Evolutionary conservation across 352 stramenopile species (phyloP), one percentile per base, ranked within the genome.

Genomic region (Phytophthora foliorum): DNA sequence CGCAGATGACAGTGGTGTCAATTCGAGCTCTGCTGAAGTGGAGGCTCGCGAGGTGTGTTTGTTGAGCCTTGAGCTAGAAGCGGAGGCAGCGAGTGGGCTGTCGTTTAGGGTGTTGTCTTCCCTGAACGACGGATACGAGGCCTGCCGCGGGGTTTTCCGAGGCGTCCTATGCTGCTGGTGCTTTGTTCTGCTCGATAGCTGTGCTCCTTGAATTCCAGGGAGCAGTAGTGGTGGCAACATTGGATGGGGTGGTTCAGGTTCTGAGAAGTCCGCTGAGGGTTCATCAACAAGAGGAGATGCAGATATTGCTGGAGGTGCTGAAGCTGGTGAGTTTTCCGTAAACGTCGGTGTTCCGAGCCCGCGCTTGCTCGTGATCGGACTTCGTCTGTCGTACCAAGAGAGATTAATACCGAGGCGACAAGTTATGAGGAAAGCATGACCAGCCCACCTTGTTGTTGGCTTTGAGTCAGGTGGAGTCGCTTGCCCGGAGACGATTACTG

Each of bases 1-100:
- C 27, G 67, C 67, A 4, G 75, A 82, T 14, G 75, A 82, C 25
- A 67, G 36, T 11, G 63, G 67, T 16, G 71, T 67, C n/a, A 73
- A 11, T 14, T 71, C 48, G 1, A 71, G 32, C 19, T 64, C 69
- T 6, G 57, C 50, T 39, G 27, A 13, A 14, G 45, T 41, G n/a
- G 45, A 41, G 16, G 51, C 34, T 24, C 36, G 49, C 7, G 25
- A 34, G 16, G 49, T 63, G 41, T 51, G 27, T 21, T 69, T 70
- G 39, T 65, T 48, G 22, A 31, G 46, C 4, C 29, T 38, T 25
- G 57, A 52, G 14, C 25, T 67, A 25, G 41, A 32, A 25, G 41
- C 58, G 13, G 52, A 34, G 9, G 53, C 21, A 11, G 24, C 46
- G 16, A 62, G 62, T 19, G 67, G 55, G 27, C 34, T 75, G 1